These are phyloP conservation scores for Leucocoprinus birnbaumii DNA, from an alignment of 768 basidiomycete genomes.

Conservation along the genomic window DNA sequence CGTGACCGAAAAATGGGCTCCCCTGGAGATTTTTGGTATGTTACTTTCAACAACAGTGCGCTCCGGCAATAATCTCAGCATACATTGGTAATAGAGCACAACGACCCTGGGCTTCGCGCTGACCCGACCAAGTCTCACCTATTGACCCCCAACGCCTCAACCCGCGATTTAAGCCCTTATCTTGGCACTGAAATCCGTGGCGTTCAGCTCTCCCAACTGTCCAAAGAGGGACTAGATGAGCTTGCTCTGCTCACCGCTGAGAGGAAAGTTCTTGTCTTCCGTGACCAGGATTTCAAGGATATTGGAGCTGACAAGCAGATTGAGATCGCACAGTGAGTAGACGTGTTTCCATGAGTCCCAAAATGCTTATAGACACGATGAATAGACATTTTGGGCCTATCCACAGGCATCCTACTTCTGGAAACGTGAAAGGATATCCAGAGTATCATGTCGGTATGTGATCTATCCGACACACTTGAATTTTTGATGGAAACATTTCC, in stretches of 20 bases:
- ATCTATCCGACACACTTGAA: background rate
- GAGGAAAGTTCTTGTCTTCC: slow-evolving; percentile 52
- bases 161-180: slow-evolving; percentile 44
- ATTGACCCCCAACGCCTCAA: slow-evolving; percentile 34
- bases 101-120: slow-evolving; percentile 43
- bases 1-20: slow-evolving; percentile 45
- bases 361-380: background rate
- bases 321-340: slow-evolving; percentile 41
- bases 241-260: slow-evolving; percentile 50
- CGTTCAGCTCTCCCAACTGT: slow-evolving; percentile 51
- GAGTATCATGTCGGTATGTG: slow-evolving; percentile 55
- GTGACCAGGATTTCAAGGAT: slow-evolving; percentile 63
- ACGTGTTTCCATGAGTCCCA: background rate
- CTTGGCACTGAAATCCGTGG: slow-evolving; percentile 50
- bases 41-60: slow-evolving; percentile 1
- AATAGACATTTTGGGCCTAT: slow-evolving; percentile 43
- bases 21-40: slow-evolving; percentile 43
- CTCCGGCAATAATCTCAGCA: no score
- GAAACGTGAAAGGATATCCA: slow-evolving; percentile 51
- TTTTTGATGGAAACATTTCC: background rate
- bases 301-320: slow-evolving; percentile 48
- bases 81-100: slow-evolving; percentile 26
- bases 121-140: slow-evolving; percentile 51
- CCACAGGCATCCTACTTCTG: slow-evolving; percentile 44
- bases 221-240: slow-evolving; percentile 50